Percentiles rank a stretch among this genome's conserved stretches.
phyloP scores from a whole-genome alignment of 1,284 basidiomycete species.

The Irpex sp. region DNA sequence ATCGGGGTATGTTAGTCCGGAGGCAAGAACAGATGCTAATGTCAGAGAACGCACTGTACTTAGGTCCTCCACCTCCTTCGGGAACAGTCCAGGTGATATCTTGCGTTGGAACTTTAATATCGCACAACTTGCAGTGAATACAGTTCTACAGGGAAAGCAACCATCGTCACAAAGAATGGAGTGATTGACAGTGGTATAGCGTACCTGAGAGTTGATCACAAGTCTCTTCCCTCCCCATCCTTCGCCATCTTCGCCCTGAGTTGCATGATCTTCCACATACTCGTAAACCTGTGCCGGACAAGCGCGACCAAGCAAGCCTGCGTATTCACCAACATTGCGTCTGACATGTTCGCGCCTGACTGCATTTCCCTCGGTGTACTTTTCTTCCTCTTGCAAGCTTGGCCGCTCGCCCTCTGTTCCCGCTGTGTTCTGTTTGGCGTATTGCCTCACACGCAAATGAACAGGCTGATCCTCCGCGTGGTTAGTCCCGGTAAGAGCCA shows the following conservation, averaged over 20 bases:
- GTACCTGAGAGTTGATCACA: conserved; percentile 92
- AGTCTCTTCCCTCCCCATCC: conserved; percentile 82
- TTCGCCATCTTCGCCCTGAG: conserved; percentile 37
- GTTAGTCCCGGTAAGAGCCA: conserved; percentile 92
- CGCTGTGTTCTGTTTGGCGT: conserved; percentile 38
- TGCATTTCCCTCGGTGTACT: conserved; percentile 38
- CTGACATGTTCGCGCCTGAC: conserved; percentile 63
- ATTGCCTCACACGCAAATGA: conserved; percentile 72
- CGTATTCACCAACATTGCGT: conserved; percentile 79
- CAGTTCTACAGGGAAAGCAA: conserved; percentile 54
- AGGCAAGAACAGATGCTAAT: neutral
- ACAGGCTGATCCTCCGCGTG: conserved; percentile 95
- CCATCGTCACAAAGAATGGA: neutral
- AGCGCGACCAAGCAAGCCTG: conserved; percentile 82
- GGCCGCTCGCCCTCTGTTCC: conserved; percentile 42
- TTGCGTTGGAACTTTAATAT: conserved; percentile 90
- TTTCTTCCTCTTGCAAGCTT: conserved; percentile 24
- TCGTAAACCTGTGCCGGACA: conserved; percentile 98
- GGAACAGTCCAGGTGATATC: conserved; percentile 95
- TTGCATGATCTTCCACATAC: conserved; percentile 76
- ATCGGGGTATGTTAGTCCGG: neutral
- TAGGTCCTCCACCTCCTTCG: conserved; percentile 91
- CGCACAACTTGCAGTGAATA: conserved; percentile 93
- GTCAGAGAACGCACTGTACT: conserved; percentile 67
- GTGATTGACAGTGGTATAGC: conserved; percentile 15